These are phyloP conservation scores for Naganishia vaughanmartiniae DNA, from an alignment of 768 basidiomycete species.

Conservation along the genomic window DNA sequence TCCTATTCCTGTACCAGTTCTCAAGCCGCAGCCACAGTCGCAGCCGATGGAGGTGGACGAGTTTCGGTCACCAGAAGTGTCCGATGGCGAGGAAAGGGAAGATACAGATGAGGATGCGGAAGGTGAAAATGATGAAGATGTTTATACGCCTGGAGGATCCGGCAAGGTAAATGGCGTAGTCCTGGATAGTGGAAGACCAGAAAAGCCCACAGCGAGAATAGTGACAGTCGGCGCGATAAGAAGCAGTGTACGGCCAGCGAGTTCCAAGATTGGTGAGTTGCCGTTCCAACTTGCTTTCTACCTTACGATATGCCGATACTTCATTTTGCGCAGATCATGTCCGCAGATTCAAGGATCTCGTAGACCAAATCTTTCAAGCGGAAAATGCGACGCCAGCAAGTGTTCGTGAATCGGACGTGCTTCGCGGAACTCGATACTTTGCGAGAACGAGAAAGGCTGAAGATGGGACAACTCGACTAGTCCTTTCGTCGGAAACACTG, in stretches of 20 bases:
- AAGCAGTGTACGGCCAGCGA: slow-evolving; percentile 32
- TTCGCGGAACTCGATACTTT: slow-evolving; percentile 49
- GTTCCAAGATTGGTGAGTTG: slow-evolving; percentile 15
- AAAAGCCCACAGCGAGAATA: slow-evolving; percentile 35
- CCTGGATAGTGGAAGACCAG: slow-evolving; percentile 15
- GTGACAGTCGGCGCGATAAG: slow-evolving; percentile 40
- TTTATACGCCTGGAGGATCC: not conserved
- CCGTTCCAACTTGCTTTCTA: not conserved
- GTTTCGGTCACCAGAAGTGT: slow-evolving; percentile 38
- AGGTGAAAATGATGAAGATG: slow-evolving; percentile 34
- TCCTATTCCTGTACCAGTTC: not conserved
- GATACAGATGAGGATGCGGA: slow-evolving; percentile 32
- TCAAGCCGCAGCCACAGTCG: not conserved
- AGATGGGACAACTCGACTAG: slow-evolving; percentile 42
- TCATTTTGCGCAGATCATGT: slow-evolving; percentile 58
- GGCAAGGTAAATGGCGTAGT: slow-evolving; percentile 11
- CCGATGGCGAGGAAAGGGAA: slow-evolving; percentile 30
- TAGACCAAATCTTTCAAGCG: slow-evolving; percentile 82
- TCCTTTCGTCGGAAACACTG: slow-evolving; percentile 50
- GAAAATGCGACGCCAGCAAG: slow-evolving; percentile 70
- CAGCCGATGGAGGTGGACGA: slow-evolving; percentile 22
- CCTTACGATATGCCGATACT: slow-evolving; percentile 13
- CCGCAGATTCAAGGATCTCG: slow-evolving; percentile 70
- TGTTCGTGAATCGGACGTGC: slow-evolving; percentile 57
- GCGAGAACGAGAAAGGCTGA: slow-evolving; percentile 28